Percentiles rank a stretch among this genome's conserved stretches.
phyloP scores from a whole-genome alignment of 768 basidiomycete genomes.

The Tulasnella sp. region DNA sequence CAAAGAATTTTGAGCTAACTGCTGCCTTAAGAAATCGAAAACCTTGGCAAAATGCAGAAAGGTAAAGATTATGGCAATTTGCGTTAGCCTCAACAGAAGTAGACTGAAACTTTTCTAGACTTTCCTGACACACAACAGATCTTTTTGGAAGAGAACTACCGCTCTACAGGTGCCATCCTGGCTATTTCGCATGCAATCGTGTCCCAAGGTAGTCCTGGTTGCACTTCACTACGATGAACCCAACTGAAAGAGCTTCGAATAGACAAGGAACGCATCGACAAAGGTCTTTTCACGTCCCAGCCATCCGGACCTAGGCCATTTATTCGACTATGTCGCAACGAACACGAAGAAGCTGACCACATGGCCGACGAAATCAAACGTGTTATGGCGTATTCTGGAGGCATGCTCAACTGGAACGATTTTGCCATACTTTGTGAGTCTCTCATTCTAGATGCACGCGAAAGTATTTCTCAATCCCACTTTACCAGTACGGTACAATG shows the following conservation, averaged over 20 bases:
- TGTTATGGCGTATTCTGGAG: slow-evolving; percentile 67
- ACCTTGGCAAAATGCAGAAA: slow-evolving; percentile 65
- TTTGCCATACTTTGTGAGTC: slow-evolving; percentile 75
- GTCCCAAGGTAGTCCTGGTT: slow-evolving; percentile 57
- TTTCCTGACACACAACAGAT: slow-evolving; percentile 63
- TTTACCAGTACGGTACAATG: slow-evolving; percentile 73
- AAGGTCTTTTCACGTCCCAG: slow-evolving; percentile 67
- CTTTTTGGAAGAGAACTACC: slow-evolving; percentile 80
- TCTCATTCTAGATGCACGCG: neutral
- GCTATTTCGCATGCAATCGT: slow-evolving; percentile 70
- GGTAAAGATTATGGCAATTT: slow-evolving; percentile 41
- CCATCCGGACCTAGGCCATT: slow-evolving; percentile 57
- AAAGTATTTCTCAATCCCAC: neutral
- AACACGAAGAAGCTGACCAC: slow-evolving; percentile 63
- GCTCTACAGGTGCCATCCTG: slow-evolving; percentile 74
- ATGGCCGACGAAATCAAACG: slow-evolving; percentile 77
- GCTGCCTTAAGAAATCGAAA: slow-evolving; percentile 50
- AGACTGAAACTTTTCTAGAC: slow-evolving; percentile 38
- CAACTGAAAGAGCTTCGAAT: neutral
- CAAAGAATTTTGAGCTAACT: neutral
- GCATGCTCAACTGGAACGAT: slow-evolving; percentile 65
- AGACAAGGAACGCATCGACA: slow-evolving; percentile 74
- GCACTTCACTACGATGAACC: neutral
- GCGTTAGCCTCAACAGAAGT: neutral
- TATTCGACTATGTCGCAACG: slow-evolving; percentile 50